phyloP scores from a whole-genome alignment of 495 filamentous ascomycete genomes.

The Penicillium coprophilum region DNA sequence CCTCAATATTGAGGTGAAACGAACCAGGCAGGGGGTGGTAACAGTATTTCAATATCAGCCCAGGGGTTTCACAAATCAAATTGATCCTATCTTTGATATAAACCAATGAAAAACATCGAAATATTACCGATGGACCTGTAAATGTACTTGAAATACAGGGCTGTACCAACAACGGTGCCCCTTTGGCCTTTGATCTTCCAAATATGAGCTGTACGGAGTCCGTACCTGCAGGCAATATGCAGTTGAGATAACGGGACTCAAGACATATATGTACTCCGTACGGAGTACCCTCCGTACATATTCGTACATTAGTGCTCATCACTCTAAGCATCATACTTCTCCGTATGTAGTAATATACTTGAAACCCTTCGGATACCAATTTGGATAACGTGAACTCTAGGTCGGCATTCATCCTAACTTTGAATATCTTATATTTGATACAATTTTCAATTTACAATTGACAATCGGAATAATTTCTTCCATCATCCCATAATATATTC shows the following conservation, averaged over 20 bases:
- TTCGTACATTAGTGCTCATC: not conserved
- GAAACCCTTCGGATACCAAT: not conserved
- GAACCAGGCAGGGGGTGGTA: slow-evolving; percentile 5
- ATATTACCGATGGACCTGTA: not conserved
- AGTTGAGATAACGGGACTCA: not conserved
- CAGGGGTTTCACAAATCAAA: not conserved
- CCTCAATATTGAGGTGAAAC: slow-evolving; percentile 1
- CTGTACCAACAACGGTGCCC: not conserved
- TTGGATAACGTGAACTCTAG: not conserved
- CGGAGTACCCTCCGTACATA: not conserved
- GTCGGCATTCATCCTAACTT: no score
- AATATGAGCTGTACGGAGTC: not conserved
- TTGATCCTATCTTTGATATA: not conserved
- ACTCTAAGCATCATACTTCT: not conserved
- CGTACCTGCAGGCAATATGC: slow-evolving; percentile 2
- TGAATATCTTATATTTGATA: not conserved
- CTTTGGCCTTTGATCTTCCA: not conserved
- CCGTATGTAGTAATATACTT: not conserved
- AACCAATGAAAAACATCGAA: not conserved
- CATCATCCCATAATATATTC: slow-evolving; percentile 1
- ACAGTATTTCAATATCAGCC: not conserved
- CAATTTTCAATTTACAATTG: not conserved
- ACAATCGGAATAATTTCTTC: not conserved
- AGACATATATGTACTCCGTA: not conserved
- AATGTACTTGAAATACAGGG: not conserved